Percentiles rank a stretch among this genome's conserved stretches.
phyloP scores from a whole-genome alignment of 371 early-diverging fungal genomes.

The Mucor irregularis region DNA sequence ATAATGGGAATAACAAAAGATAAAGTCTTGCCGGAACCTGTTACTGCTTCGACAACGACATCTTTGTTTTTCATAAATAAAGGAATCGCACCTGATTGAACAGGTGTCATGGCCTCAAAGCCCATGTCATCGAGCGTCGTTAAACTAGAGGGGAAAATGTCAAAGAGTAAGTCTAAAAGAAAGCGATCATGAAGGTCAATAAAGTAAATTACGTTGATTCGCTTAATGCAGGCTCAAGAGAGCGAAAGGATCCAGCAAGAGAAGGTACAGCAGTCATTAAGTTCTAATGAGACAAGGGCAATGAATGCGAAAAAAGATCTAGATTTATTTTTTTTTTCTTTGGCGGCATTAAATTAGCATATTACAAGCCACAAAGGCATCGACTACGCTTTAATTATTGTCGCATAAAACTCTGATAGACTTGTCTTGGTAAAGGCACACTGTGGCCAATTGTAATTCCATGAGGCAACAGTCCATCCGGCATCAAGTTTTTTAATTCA shows the following conservation, averaged over 20 bases:
- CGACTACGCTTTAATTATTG: too few relatives aligned
- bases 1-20: slow-evolving; percentile 97
- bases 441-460: background rate
- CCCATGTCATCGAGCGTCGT: slow-evolving; percentile 36
- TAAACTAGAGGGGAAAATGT: slow-evolving; percentile 19
- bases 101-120: slow-evolving; percentile 51
- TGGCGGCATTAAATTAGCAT: too few relatives aligned
- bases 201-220: slow-evolving; percentile 35
- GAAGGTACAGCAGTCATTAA: slow-evolving; percentile 32
- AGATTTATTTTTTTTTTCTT: too few relatives aligned
- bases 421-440: slow-evolving; percentile 11
- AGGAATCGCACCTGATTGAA: slow-evolving; percentile 80
- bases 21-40: slow-evolving; percentile 99
- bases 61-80: slow-evolving; percentile 91
- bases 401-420: too few relatives aligned
- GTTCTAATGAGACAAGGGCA: background rate
- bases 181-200: background rate
- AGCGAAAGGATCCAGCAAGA: slow-evolving; percentile 41
- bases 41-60: slow-evolving; percentile 98
- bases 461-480: too few relatives aligned
- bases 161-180: background rate
- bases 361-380: too few relatives aligned
- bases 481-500: too few relatives aligned
- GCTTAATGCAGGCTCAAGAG: slow-evolving; percentile 36
- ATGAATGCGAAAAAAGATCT: too few relatives aligned